Evolutionary conservation across 495 filamentous ascomycete genomes (phyloP).

Genomic region (Viridothelium virens): DNA sequence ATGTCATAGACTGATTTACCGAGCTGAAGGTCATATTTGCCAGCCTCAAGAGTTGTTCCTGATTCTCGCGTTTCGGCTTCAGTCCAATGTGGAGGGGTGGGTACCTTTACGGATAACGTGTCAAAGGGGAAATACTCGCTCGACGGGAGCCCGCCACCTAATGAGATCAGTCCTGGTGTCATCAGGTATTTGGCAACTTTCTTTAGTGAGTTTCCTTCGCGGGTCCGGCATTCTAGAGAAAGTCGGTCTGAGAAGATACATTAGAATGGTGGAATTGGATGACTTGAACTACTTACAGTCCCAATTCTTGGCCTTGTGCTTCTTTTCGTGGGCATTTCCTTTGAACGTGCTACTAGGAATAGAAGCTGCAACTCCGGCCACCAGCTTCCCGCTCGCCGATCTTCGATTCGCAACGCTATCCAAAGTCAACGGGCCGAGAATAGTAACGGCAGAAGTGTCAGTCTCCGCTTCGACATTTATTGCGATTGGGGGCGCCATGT

Average conservation of each 20-base stretch:
- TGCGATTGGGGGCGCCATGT: constrained; percentile 23
- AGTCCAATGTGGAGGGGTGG: constrained; percentile 34
- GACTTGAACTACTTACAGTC: constrained; percentile 59
- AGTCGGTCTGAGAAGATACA: constrained; percentile 41
- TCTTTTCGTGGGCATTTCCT: constrained; percentile 53
- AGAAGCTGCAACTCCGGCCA: constrained; percentile 67
- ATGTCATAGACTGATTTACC: constrained; percentile 66
- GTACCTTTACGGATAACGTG: constrained; percentile 59
- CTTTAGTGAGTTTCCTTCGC: constrained; percentile 51
- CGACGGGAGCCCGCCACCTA: constrained; percentile 87
- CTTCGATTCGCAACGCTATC: constrained; percentile 61
- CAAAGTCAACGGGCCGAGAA: constrained; percentile 60
- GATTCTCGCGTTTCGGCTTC: constrained; percentile 14
- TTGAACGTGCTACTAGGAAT: constrained; percentile 82
- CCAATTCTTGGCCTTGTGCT: constrained; percentile 75
- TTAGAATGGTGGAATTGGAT: constrained; percentile 1
- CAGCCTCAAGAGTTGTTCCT: constrained; percentile 52
- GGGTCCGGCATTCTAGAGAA: constrained; percentile 43
- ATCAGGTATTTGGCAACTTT: constrained; percentile 66
- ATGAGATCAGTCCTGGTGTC: constrained; percentile 67
- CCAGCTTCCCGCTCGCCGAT: constrained; percentile 56
- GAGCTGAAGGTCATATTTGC: constrained; percentile 72
- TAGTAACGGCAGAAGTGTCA: constrained; percentile 27
- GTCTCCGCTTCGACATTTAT: constrained; percentile 24
- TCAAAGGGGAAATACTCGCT: constrained; percentile 84